phyloP scores from a whole-genome alignment of 148 eudicot genomes.

The Rhododendron simsii region DNA sequence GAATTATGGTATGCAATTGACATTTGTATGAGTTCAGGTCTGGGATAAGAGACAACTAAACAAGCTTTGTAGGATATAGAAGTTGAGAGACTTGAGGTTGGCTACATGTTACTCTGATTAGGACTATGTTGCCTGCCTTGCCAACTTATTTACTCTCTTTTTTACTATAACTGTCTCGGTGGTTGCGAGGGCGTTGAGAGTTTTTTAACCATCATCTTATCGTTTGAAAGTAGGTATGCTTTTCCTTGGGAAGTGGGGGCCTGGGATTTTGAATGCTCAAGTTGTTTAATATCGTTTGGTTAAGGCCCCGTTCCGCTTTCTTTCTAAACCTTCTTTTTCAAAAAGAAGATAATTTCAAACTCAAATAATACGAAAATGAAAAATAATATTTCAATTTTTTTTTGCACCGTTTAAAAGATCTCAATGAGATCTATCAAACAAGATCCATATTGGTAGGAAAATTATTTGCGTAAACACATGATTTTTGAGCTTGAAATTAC shows the following conservation, averaged over 20 bases:
- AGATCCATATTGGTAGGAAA: too few species aligned
- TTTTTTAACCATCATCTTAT: neutral
- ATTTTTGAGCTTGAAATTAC: too few species aligned
- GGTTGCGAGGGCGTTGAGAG: neutral
- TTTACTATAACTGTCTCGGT: neutral
- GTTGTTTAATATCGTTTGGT: neutral
- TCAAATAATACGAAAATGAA: too few species aligned
- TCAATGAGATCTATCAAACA: too few species aligned
- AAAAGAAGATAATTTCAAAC: too few species aligned
- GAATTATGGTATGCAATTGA: neutral
- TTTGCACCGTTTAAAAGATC: too few species aligned
- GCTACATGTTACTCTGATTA: neutral
- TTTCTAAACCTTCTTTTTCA: too few species aligned
- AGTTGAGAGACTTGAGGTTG: neutral
- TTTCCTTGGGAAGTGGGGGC: neutral
- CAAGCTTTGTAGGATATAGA: neutral
- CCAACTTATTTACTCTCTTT: neutral
- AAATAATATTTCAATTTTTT: too few species aligned
- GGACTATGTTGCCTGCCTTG: neutral
- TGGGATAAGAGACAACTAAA: neutral
- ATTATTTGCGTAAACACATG: too few species aligned
- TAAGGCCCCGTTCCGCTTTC: too few species aligned
- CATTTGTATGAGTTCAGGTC: neutral
- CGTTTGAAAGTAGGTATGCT: neutral
- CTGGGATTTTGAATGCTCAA: neutral